These are phyloP conservation scores for Leishmania arabica DNA, from an alignment of 208 protist species.

Conservation along the genomic window DNA sequence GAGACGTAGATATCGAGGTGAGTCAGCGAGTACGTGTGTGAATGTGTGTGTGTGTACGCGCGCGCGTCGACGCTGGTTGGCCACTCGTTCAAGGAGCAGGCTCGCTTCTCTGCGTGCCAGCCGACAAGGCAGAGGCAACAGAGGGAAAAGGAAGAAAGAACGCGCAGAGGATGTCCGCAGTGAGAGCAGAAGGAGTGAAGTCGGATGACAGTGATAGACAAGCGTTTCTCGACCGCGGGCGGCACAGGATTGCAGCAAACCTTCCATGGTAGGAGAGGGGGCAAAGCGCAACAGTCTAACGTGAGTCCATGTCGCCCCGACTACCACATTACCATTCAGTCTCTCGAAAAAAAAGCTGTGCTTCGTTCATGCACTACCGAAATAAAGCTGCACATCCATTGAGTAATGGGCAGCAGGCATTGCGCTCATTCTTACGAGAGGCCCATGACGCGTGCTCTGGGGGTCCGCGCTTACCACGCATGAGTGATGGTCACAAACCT, in stretches of 20 bases:
- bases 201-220: neutral
- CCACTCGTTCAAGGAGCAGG: neutral
- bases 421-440: neutral
- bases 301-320: too few relatives aligned
- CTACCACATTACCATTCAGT: neutral
- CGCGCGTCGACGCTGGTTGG: neutral
- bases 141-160: neutral
- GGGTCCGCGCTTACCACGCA: neutral
- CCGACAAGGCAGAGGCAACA: neutral
- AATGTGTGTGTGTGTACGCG: neutral
- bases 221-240: neutral
- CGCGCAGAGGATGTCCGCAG: neutral
- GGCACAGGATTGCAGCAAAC: neutral
- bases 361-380: neutral
- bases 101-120: neutral
- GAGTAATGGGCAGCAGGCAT: neutral
- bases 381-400: constrained; percentile 6
- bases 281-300: neutral
- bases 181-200: neutral
- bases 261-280: neutral
- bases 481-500: neutral
- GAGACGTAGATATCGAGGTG: neutral
- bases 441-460: neutral
- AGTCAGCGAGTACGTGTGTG: neutral
- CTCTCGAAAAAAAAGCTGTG: constrained; percentile 2